Percentiles rank a stretch among this genome's conserved stretches.
These are phyloP conservation scores for Naematelia aurantialba DNA, from an alignment of 768 basidiomycete species.

Conservation along the genomic window DNA sequence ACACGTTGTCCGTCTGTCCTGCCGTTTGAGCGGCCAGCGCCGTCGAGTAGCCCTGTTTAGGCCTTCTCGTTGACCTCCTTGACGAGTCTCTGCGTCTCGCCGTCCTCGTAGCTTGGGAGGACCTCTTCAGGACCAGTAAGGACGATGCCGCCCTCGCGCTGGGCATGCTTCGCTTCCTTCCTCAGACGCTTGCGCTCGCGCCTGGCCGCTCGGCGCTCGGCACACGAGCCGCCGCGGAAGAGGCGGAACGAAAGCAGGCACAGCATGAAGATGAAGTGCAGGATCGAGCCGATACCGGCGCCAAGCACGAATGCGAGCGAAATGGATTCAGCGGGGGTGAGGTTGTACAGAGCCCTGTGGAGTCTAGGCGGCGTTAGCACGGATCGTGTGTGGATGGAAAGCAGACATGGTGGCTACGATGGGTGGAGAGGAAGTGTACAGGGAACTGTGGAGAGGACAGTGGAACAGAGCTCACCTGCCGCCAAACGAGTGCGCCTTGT, in stretches of 20 bases:
- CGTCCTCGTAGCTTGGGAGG: constrained; percentile 26
- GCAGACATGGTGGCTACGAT: constrained; percentile 1
- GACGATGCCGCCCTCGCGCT: not conserved
- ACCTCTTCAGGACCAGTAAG: constrained; percentile 16
- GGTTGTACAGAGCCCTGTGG: constrained; percentile 24
- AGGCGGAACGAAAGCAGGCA: constrained; percentile 25
- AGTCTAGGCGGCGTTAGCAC: constrained; percentile 15
- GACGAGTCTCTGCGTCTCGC: constrained; percentile 1
- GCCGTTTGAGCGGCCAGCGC: too few species aligned
- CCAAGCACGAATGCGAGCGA: constrained; percentile 38
- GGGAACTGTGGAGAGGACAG: not conserved
- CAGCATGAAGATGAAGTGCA: constrained; percentile 40
- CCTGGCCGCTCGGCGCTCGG: not conserved
- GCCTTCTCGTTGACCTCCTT: constrained; percentile 11
- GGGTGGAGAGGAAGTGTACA: not conserved
- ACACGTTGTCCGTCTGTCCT: too few species aligned
- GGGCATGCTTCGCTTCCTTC: constrained; percentile 11
- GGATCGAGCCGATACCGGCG: constrained; percentile 35
- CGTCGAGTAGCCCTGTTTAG: too few species aligned
- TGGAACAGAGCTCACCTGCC: constrained; percentile 15
- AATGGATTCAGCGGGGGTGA: constrained; percentile 29
- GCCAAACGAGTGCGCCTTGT: constrained; percentile 10
- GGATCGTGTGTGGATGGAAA: not conserved
- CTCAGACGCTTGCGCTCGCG: constrained; percentile 3
- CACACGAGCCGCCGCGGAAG: constrained; percentile 11